Evolutionary conservation across 2,329 filamentous ascomycete genomes (phyloP), one percentile per base, ranked within the genome.

Genomic region (Fonsecaea pugnacius): DNA sequence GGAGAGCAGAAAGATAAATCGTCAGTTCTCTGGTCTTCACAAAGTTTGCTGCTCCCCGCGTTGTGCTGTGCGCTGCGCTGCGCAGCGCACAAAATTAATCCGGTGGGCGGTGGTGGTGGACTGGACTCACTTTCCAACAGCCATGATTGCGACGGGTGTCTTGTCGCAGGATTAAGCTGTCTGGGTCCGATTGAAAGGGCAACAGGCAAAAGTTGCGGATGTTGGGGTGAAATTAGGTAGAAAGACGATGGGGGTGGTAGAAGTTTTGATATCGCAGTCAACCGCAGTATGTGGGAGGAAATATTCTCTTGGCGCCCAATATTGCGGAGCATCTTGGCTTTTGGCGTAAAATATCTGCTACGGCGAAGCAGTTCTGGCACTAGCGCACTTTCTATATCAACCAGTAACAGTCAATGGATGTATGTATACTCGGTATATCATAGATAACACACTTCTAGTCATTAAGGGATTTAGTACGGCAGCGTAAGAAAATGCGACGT

Each of bases 81-180:
- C 36, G 38, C 14, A 12, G 30, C 8, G 21, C 16, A 18, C 10
- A 46, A 9, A 21, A 24, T n/a, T 18, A 32, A 43, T 6, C 58
- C 27, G 50, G 40, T 52, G 35, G 57, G 36, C 67, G n/a, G 38
- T 27, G 57, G 36, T 67, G 16, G 38, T 24, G 38, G 65, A 46
- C 65, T 40, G 55, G 60, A 81, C 85, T 83, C 80, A 87, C 85
- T 92, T 92, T 85, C 89, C 89, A 82, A 92, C 89, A 86, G 89
- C 89, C 89, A 92, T 90, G 81, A 82, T 88, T 65, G 66, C 66
- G 62, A 67, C 63, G n/a, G 35, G 52, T 63, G 12, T 40, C 58
- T 38, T 51, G 58, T 65, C 58, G 63, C 63, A 59, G 33, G 32
- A 52, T 59, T 24, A 48, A 48, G 43, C 43, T 48, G 43, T 48